These are phyloP conservation scores for Adansonia madagascariensis DNA, from an alignment of 441 rosid genomes.

Conservation along the genomic window DNA sequence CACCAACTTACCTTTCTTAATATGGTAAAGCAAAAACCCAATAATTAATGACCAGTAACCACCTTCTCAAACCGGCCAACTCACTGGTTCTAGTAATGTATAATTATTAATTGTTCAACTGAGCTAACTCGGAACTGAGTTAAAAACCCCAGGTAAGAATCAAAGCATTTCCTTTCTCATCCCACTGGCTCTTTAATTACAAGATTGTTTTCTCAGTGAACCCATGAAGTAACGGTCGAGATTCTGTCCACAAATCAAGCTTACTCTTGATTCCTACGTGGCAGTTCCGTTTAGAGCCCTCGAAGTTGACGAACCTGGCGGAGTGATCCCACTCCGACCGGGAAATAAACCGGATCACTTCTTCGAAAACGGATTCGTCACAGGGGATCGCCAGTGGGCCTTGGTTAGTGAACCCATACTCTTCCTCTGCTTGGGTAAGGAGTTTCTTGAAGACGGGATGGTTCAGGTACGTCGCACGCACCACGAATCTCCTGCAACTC, in stretches of 20 bases:
- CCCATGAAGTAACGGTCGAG: constrained; percentile 71
- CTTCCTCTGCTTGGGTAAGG: constrained; percentile 75
- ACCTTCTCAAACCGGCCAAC: neutral
- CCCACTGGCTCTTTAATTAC: constrained; percentile 28
- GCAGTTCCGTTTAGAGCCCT: constrained; percentile 59
- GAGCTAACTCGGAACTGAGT: constrained; percentile 41
- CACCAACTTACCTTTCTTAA: constrained; percentile 25
- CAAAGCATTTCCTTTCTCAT: constrained; percentile 8
- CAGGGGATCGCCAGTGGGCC: constrained; percentile 86
- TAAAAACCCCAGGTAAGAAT: constrained; percentile 44
- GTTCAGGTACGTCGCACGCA: constrained; percentile 83
- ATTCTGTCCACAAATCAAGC: constrained; percentile 60
- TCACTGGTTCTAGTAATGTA: neutral
- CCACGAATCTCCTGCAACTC: constrained; percentile 71
- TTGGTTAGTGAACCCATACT: constrained; percentile 73
- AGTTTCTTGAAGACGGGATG: constrained; percentile 72
- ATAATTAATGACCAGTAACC: constrained; percentile 15
- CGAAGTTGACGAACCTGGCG: constrained; percentile 44
- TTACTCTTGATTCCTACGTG: constrained; percentile 47
- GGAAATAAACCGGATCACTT: constrained; percentile 62
- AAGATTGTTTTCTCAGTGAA: constrained; percentile 54
- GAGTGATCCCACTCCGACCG: constrained; percentile 53
- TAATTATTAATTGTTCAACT: neutral
- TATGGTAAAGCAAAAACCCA: constrained; percentile 28
- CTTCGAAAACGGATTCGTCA: constrained; percentile 80